Evolutionary conservation across 306 rosid species (phyloP), one percentile per base, ranked within the genome.

Genomic region (Dalbergia oliveri): DNA sequence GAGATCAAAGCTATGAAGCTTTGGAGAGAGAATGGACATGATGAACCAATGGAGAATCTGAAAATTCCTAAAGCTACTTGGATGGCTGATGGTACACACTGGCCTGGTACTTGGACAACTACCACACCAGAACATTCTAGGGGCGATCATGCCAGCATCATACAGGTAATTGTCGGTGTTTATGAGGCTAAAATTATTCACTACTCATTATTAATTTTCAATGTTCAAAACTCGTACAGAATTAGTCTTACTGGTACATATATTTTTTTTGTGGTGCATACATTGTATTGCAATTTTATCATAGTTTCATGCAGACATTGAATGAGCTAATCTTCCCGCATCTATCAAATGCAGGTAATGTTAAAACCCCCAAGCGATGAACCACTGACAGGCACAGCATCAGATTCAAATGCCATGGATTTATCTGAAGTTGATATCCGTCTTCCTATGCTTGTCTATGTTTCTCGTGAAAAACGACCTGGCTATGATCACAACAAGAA

Each of bases 401-500:
- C 82, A 31, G 94, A 90, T 34, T 79, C 88, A 77, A 84, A 65
- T 77, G 57, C 75, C 66, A 56, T 81, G 70, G 86, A 88, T 79
- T 83, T 90, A 16, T 66, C 83, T 34, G 93, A 88, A 82, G 88
- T 89, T 71, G 97, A 92, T 74, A 90, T 90, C 69, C 97, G 97
- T 33, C 93, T 92, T 76, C 97, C 97, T 33, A 79, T 90, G 94
- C 94, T 92, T 15, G 97, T 92, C 69, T 90, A 92, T 37, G 88
- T 90, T 81, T 88, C 97, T 61, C 97, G 97, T 11, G 97, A 92
- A 77, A 92, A 92, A 72, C 84, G 97, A 75, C 91, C 97, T 10
- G 94, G 97, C 59, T 90, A 90, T 75, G 97, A 92, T 82, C 97
- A 92, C 88, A 92, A 92, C 90, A 92, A 92, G 84, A 92, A 92